These are phyloP conservation scores for Aphanomyces astaci DNA, from an alignment of 352 stramenopile species.

Conservation along the genomic window DNA sequence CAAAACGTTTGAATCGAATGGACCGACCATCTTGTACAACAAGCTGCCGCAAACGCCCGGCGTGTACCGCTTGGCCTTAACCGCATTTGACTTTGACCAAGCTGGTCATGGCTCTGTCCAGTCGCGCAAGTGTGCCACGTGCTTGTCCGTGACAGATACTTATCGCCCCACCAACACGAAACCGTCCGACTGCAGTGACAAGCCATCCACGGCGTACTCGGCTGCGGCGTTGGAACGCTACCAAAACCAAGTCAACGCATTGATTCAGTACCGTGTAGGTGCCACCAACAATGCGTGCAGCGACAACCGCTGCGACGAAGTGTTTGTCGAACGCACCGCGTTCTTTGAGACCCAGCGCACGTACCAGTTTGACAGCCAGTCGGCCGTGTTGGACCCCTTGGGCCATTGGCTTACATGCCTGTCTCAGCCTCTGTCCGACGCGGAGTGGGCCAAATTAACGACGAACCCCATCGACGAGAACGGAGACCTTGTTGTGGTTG, in stretches of 20 bases:
- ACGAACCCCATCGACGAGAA: neutral
- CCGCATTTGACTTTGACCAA: neutral
- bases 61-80: neutral
- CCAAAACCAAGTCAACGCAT: neutral
- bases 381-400: neutral
- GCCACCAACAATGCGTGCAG: constrained; percentile 1
- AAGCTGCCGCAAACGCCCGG: neutral
- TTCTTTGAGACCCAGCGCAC: neutral
- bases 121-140: neutral
- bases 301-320: neutral
- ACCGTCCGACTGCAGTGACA: neutral
- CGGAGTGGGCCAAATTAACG: neutral
- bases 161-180: neutral
- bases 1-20: neutral
- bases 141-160: neutral
- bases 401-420: neutral
- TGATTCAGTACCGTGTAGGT: neutral
- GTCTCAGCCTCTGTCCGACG: neutral
- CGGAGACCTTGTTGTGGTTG: neutral
- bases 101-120: neutral
- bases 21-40: neutral
- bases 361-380: neutral
- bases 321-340: neutral
- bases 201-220: neutral
- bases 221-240: neutral